Evolutionary conservation across 2,329 filamentous ascomycete genomes (phyloP).

Genomic region (Botryotinia convoluta): DNA sequence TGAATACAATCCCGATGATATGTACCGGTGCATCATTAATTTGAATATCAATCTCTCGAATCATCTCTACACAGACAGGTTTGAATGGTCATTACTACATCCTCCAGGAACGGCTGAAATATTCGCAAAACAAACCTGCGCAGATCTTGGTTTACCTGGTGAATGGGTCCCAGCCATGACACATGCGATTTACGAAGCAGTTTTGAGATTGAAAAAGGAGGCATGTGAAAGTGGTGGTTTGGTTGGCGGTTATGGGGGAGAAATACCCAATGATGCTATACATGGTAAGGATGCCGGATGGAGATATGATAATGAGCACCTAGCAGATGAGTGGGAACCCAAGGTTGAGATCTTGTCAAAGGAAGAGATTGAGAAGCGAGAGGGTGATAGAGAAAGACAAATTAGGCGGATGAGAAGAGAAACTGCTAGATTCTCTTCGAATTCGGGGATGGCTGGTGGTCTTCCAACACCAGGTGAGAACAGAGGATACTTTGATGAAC

Average conservation of each 20-base stretch:
- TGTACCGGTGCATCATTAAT: constrained; percentile 88
- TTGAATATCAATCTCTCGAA: constrained; percentile 91
- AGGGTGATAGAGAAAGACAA: constrained; percentile 90
- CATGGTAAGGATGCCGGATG: constrained; percentile 83
- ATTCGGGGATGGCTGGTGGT: constrained; percentile 75
- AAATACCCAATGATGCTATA: constrained; percentile 86
- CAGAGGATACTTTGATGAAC: constrained; percentile 48
- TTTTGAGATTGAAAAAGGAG: constrained; percentile 90
- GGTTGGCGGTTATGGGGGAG: constrained; percentile 68
- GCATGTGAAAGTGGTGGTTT: constrained; percentile 88
- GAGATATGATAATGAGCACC: constrained; percentile 89
- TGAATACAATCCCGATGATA: constrained; percentile 85
- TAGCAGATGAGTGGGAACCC: constrained; percentile 81
- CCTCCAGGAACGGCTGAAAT: constrained; percentile 87
- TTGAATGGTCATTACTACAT: constrained; percentile 94
- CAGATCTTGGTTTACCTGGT: constrained; percentile 81
- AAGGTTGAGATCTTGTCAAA: constrained; percentile 80
- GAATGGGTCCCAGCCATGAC: constrained; percentile 96
- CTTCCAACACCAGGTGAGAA: constrained; percentile 55
- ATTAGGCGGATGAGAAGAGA: constrained; percentile 83
- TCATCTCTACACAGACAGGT: constrained; percentile 91
- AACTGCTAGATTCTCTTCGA: constrained; percentile 88
- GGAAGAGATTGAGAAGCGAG: constrained; percentile 96
- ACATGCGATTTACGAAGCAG: constrained; percentile 95
- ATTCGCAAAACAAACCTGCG: constrained; percentile 89